phyloP scores from a whole-genome alignment of 306 rosid genomes.

The Inga oerstediana region DNA sequence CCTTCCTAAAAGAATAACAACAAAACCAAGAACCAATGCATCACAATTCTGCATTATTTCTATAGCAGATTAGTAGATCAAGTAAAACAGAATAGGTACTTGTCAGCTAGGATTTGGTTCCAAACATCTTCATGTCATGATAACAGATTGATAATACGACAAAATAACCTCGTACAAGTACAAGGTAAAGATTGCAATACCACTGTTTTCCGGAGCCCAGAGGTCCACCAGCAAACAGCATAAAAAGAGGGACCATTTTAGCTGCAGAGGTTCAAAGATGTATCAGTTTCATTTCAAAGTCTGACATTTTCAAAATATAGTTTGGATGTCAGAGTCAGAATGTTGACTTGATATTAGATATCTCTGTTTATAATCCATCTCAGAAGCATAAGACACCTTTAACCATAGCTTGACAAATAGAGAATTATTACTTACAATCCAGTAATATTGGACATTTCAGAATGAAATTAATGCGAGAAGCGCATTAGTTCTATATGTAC shows the following conservation, averaged over 20 bases:
- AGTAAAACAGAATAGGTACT: background rate
- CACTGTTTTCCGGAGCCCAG: conserved; percentile 95
- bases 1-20: conserved; percentile 10
- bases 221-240: conserved; percentile 97
- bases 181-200: conserved; percentile 50
- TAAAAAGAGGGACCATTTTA: conserved; percentile 94
- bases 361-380: background rate
- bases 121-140: conserved; percentile 5
- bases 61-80: conserved; percentile 5
- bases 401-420: background rate
- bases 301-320: background rate
- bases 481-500: background rate
- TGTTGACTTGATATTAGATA: background rate
- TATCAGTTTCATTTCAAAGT: conserved; percentile 13
- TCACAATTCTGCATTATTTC: conserved; percentile 13
- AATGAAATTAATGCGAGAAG: conserved; percentile 8
- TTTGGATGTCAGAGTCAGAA: background rate
- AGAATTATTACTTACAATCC: background rate
- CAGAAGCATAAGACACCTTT: background rate
- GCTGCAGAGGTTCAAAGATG: conserved; percentile 62
- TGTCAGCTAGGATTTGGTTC: background rate
- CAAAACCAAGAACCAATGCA: background rate
- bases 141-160: conserved; percentile 20
- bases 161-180: conserved; percentile 23
- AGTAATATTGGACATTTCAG: background rate